Evolutionary conservation across 1,284 basidiomycete genomes (phyloP), one percentile per base, ranked within the genome.

Genomic region (Cutaneotrichosporon sp.): DNA sequence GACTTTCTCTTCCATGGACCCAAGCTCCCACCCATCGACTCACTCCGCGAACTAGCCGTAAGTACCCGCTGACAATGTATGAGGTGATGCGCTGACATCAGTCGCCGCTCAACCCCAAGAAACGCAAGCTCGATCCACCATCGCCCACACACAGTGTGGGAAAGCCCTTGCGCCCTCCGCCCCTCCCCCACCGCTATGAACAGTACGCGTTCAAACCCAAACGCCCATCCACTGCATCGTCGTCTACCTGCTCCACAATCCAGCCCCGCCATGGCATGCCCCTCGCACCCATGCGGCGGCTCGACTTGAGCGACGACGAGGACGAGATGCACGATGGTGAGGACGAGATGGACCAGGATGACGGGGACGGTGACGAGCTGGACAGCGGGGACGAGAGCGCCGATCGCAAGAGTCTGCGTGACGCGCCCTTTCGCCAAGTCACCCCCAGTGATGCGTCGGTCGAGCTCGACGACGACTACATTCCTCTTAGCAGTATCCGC

Each of bases 341-440:
- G 49, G 47, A 51, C 31, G 34, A 36, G 34, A 36, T 8, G 34
- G 34, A 36, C 34, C 7, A 8, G 34, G 31, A 18, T 55, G 53
- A 38, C 53, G 53, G 14, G n/a, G 34, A 21, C 10, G 53, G 21
- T 13, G 32, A 34, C 18, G 53, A 36, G n/a, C 11, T 22, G 18
- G 13, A 5, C 51, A 52, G 51, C 14, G 30, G n/a, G 51, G 13
- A 11, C 32, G 51, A 30, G 6, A 30, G 32, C 30, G 30, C 8
- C 26, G 31, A 52, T 30, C 30, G 2, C 16, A n/a, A 52, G 5
- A 8, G 30, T 22, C 18, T 4, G 34, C 34, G 34, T 13, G 18
- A 31, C 42, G 22, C 56, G 16, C 56, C 56, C 18, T 42, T 58
- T 14, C 56, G 42, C 42, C 42, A 58, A 30, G 42, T 58, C 56